Base-by-base conservation (phyloP, 495 filamentous ascomycete genomes). In the Penicillium fimorum region DNA sequence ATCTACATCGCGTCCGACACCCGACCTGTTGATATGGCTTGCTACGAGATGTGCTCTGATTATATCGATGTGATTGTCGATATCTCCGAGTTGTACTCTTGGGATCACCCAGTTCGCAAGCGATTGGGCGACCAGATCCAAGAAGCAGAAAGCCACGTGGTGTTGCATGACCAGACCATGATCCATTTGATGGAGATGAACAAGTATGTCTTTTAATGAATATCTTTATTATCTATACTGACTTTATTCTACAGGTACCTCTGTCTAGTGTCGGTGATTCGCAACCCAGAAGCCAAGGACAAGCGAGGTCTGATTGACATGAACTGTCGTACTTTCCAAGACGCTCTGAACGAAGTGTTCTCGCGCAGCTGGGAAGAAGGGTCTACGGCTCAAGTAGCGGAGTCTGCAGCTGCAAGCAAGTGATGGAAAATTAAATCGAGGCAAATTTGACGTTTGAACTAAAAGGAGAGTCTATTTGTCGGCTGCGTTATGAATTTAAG, bases 41-140 rank as follows among this genome's bases (percentile, higher is more conserved):
- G 87, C 68, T 98, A 98, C 69, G 94, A 97, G 75, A 94, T 97
- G 62, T 97, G 95, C 70, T 94, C 89, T 25, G 94, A 97, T 67
- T 98, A 92, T 66, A 96, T 98, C 54, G 93, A 98, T 69, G 91
- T 96, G 43, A 93, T 98, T 54, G 92, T 97, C 47, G 94, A 98
- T 69, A 84, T 97, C 30, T 92, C 88, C 13, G 92, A 97, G 68
- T 86, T 98, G 17, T 97, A 97, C 63, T 93, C 91, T 5, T 97
- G 80, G 59, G 79, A 83, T 22, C 70, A 76, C 12, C 79, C 87
- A 1, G 82, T 84, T 56, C 81, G 79, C 5, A 78, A 82, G 47
- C 75, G 82, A 0, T 87, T 83, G 70, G 76, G 80, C 5, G 82
- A 85, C 46, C 83, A 82, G 58, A 75, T 89, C n/a, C 83, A 81